A percentile compares a stretch with the other conserved stretches of the same genome.
Evolutionary conservation across 176 grass and related monocot genomes (phyloP).

Genomic region (Cocos nucifera): DNA sequence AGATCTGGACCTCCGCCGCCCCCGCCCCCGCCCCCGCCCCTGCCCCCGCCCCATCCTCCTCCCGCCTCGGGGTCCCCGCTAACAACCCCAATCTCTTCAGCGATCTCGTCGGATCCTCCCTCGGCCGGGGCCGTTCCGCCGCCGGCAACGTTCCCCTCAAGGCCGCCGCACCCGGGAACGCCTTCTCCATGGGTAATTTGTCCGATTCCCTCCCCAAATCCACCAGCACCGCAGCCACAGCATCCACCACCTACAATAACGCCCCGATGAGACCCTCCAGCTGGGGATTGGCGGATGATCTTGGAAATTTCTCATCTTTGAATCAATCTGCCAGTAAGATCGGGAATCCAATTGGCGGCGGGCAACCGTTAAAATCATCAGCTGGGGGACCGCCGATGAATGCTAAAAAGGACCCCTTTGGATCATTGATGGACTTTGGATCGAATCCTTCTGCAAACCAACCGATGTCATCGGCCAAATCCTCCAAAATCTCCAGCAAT

Average conservation of each 20-base stretch:
- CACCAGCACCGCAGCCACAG: conserved; percentile 16
- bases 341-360: conserved; percentile 1
- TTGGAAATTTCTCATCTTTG: conserved; percentile 10
- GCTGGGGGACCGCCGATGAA: conserved; percentile 29
- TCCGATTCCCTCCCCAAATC: conserved; percentile 63
- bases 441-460: conserved; percentile 37
- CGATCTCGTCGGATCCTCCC: conserved; percentile 76
- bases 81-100: conserved; percentile 70
- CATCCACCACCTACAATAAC: conserved; percentile 6
- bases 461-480: conserved; percentile 18
- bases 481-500: conserved; percentile 13
- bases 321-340: conserved; percentile 2
- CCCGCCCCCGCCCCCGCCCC: conserved; percentile 19
- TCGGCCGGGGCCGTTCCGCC: conserved; percentile 40
- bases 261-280: conserved; percentile 20
- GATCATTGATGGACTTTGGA: conserved; percentile 59
- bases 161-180: conserved; percentile 33
- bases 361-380: conserved; percentile 47
- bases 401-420: conserved; percentile 78
- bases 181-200: conserved; percentile 73
- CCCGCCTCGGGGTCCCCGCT: conserved; percentile 45
- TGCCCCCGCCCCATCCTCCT: conserved; percentile 6
- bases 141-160: conserved; percentile 60
- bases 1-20: conserved; percentile 63
- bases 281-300: conserved; percentile 22